phyloP scores from a whole-genome alignment of 2,329 filamentous ascomycete genomes.

The Cryphonectria parasitica region DNA sequence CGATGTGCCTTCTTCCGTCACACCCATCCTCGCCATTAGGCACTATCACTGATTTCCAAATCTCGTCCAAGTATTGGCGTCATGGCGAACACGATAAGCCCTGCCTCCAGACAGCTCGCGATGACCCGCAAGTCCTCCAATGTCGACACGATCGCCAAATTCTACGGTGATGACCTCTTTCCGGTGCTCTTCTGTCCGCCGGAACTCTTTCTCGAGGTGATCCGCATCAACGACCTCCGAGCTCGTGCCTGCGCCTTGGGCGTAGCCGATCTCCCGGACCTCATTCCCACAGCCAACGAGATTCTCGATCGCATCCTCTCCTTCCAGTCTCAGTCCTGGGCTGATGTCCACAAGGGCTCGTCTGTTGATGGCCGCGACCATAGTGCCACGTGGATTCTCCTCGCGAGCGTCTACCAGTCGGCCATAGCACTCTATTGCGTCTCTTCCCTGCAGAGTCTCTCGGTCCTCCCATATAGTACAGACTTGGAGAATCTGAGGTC shows the following conservation, averaged over 20 bases:
- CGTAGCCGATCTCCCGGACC: neutral
- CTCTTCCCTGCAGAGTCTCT: conserved; percentile 41
- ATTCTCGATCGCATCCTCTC: conserved; percentile 36
- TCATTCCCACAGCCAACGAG: neutral
- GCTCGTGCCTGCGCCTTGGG: conserved; percentile 22
- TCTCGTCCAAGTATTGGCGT: conserved; percentile 34
- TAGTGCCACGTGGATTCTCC: conserved; percentile 33
- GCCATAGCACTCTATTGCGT: conserved; percentile 43
- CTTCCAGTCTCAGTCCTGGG: conserved; percentile 39
- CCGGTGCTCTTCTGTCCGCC: conserved; percentile 39
- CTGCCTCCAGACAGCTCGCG: conserved; percentile 39
- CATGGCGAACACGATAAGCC: conserved; percentile 42
- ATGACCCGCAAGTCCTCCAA: conserved; percentile 35
- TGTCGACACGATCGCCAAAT: conserved; percentile 34
- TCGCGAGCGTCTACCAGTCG: conserved; percentile 38
- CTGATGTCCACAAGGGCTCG: conserved; percentile 33
- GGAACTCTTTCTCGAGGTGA: conserved; percentile 39
- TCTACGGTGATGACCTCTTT: conserved; percentile 30
- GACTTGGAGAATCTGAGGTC: neutral
- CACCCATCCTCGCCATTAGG: neutral
- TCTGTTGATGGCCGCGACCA: conserved; percentile 29
- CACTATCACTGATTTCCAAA: conserved; percentile 23
- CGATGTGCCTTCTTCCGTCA: neutral
- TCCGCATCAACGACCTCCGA: conserved; percentile 44
- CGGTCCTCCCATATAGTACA: conserved; percentile 32